Conservation (phyloP, 805 yeast species). For the Starmerella geochares region DNA sequence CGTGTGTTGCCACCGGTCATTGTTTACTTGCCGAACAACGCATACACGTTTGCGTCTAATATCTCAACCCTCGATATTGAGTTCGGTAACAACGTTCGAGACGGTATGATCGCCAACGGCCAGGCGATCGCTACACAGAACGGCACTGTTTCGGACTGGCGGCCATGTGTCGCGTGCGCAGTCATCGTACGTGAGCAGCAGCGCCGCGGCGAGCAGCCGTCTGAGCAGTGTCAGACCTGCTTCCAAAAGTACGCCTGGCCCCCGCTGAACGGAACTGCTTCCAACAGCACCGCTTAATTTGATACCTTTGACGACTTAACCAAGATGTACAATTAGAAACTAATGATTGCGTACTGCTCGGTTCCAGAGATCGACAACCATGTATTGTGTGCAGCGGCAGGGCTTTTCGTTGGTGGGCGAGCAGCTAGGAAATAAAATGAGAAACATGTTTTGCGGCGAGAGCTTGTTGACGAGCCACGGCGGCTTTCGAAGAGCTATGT, state of each 20-base stretch:
- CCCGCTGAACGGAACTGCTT: not conserved
- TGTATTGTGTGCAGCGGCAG: no score
- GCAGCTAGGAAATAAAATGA: no score
- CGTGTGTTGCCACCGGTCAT: slow-evolving; percentile 40
- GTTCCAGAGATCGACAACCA: no score
- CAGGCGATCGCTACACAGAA: slow-evolving; percentile 57
- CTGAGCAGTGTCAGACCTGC: slow-evolving; percentile 57
- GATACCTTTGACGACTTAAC: no score
- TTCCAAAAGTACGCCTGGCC: slow-evolving; percentile 40
- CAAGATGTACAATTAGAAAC: no score
- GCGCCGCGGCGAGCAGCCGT: slow-evolving; percentile 44
- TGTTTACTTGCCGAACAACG: slow-evolving; percentile 58
- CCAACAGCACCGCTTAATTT: not conserved
- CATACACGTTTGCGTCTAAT: slow-evolving; percentile 49
- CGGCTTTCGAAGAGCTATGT: no score
- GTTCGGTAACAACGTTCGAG: slow-evolving; percentile 46
- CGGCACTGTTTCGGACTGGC: slow-evolving; percentile 49
- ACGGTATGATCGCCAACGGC: slow-evolving; percentile 54
- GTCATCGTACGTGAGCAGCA: slow-evolving; percentile 63
- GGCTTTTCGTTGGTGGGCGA: no score
- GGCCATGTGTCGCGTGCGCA: slow-evolving; percentile 66
- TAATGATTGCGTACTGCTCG: no score
- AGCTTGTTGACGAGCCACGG: no score
- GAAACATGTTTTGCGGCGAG: no score
- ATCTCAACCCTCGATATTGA: slow-evolving; percentile 56